Conservation (phyloP, 164 flowering plant species). For the Vitis cinerea region DNA sequence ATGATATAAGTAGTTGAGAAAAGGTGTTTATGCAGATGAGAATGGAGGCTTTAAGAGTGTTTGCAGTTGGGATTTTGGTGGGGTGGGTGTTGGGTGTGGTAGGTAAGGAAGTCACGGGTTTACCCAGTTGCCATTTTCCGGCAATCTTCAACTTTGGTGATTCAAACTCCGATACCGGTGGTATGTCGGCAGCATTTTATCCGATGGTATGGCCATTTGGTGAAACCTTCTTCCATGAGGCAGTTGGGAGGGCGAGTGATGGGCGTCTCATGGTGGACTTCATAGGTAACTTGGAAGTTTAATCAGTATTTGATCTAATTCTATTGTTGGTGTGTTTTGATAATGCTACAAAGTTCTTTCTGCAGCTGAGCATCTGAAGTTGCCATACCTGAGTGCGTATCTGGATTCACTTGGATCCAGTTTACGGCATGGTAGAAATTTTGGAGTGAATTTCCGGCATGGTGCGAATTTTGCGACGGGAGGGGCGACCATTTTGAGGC, state of each 20-base stretch:
- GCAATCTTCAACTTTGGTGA: constrained; percentile 60
- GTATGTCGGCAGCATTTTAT: constrained; percentile 45
- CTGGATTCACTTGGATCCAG: constrained; percentile 38
- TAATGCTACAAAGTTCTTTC: too few relatives aligned
- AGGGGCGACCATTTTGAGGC: constrained; percentile 44
- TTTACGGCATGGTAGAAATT: too few relatives aligned
- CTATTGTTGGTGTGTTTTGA: too few relatives aligned
- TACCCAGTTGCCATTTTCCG: constrained; percentile 39
- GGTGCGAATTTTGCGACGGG: constrained; percentile 61
- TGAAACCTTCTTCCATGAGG: constrained; percentile 41
- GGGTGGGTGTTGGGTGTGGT: too few relatives aligned
- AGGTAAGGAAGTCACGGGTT: background rate
- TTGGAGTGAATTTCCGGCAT: constrained; percentile 25
- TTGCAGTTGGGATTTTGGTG: too few relatives aligned
- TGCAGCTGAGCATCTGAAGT: constrained; percentile 37
- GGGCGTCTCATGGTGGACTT: constrained; percentile 70
- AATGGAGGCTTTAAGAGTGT: too few relatives aligned
- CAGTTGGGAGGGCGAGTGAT: constrained; percentile 52
- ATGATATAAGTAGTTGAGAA: too few relatives aligned
- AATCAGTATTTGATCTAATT: background rate
- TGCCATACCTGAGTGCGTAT: constrained; percentile 45
- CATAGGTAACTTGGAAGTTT: constrained; percentile 36
- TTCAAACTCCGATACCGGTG: constrained; percentile 74
- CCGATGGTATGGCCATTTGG: constrained; percentile 43
- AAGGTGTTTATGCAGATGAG: too few relatives aligned